phyloP scores from a whole-genome alignment of 805 yeast genomes.

The Ogataea thermomethanolica region DNA sequence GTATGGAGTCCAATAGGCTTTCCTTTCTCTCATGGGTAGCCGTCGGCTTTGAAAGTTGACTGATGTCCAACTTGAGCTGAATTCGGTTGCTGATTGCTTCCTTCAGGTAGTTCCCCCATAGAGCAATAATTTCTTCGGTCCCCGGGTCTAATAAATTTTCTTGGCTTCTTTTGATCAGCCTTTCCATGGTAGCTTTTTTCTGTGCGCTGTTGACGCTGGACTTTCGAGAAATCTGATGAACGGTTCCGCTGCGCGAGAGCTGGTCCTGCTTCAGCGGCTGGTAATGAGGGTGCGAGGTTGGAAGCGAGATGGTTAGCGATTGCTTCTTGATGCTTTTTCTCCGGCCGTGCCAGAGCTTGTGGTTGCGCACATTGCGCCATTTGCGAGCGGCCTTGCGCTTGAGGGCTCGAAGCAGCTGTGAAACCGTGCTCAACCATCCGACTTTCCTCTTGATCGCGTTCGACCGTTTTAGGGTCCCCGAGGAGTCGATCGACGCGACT shows the following conservation, averaged over 20 bases:
- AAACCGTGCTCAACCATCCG: slow-evolving; percentile 28
- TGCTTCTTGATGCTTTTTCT: neutral
- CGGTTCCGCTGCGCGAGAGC: slow-evolving; percentile 3
- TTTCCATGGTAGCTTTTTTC: slow-evolving; percentile 1
- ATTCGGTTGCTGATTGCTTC: slow-evolving; percentile 26
- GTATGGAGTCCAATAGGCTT: slow-evolving; percentile 19
- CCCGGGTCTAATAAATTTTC: slow-evolving; percentile 8
- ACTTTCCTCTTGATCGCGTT: slow-evolving; percentile 32
- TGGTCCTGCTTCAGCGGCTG: neutral
- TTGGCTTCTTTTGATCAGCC: slow-evolving; percentile 2
- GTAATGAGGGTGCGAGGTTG: neutral
- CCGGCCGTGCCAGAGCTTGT: slow-evolving; percentile 3
- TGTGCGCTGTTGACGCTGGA: neutral
- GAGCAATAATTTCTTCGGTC: slow-evolving; percentile 14
- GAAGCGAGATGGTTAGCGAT: neutral
- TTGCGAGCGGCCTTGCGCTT: slow-evolving; percentile 14
- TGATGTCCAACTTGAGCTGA: slow-evolving; percentile 28
- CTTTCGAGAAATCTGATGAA: neutral
- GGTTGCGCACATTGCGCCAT: slow-evolving; percentile 21
- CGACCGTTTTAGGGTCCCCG: slow-evolving; percentile 25
- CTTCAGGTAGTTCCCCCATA: slow-evolving; percentile 31
- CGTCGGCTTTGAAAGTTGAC: slow-evolving; percentile 7
- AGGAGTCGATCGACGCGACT: neutral
- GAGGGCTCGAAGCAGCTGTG: slow-evolving; percentile 11
- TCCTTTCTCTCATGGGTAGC: slow-evolving; percentile 11